Base-by-base conservation (phyloP, 345 rosid genomes). In the Linum usitatissimum region DNA sequence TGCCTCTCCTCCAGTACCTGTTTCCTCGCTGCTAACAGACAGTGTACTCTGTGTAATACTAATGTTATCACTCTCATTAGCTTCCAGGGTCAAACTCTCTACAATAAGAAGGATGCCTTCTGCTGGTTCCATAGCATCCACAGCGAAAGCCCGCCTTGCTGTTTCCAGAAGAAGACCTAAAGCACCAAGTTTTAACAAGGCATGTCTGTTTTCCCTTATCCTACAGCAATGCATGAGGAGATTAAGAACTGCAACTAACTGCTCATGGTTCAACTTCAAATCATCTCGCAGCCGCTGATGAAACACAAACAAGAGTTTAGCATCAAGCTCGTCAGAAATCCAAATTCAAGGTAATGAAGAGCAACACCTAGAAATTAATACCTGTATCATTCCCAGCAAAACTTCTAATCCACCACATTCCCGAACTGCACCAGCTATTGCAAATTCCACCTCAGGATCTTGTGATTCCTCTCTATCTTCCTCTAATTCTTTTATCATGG, bases 71-170 rank as follows among this genome's bases (percentile, higher is more conserved):
- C 97, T 86, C 74, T 87, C 99, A 63, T 93, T 87, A 73, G 96
- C 99, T 80, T 90, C 99, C 71, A 93, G 67, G 3, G 97, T 87
- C 78, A 93, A 78, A 73, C 87, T 90, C 79, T 93, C 99, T 9
- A 93, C 97, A 70, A 93, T 90, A 76, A 93, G 80, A 73, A 93
- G 97, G 78, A 90, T 93, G 69, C 95, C 96, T 74, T 90, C 99
- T 55, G 99, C 99, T 66, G 95, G 91, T 73, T 93, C 99, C 92
- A 93, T 90, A 65, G 99, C 97, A 81, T 93, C 99, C 68, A 93
- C 90, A 63, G 97, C 79, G 71, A 90, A 93, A 30, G 99, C 99
- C 51, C 87, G 80, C 82, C 99, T 83, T 61, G 95, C 99, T 59
- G 97, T 84, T 83, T 93, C 99, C 74, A 93, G 99, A 75, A 93